Evolutionary conservation across 2,329 filamentous ascomycete species (phyloP).

Genomic region (Colletotrichum sp.): DNA sequence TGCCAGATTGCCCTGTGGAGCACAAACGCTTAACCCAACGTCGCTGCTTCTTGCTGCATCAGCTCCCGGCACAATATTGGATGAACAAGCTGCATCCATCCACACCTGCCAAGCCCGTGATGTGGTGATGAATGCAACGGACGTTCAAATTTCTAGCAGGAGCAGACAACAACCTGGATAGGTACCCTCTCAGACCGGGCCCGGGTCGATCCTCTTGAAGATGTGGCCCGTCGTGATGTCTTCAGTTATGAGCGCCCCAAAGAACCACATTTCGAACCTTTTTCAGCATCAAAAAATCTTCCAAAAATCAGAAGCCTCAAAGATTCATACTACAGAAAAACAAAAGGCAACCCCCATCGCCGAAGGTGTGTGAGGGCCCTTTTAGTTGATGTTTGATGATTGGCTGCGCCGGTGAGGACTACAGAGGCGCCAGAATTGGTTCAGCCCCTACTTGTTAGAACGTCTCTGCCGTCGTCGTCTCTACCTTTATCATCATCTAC

Average conservation of each 20-base stretch:
- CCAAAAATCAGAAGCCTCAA: background rate
- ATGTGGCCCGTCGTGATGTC: background rate
- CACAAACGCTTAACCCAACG: background rate
- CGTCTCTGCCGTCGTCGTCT: background rate
- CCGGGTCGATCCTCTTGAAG: background rate
- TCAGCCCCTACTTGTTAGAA: background rate
- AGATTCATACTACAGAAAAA: background rate
- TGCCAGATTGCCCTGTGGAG: background rate
- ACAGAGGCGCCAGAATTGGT: background rate
- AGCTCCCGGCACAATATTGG: background rate
- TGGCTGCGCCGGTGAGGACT: background rate
- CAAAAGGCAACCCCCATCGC: background rate
- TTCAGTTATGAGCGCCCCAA: background rate
- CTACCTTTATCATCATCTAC: no score
- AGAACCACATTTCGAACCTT: background rate
- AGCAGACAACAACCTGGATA: background rate
- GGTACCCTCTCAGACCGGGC: background rate
- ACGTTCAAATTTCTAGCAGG: rapidly evolving
- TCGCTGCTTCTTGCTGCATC: background rate
- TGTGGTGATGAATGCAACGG: background rate
- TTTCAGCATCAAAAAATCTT: background rate
- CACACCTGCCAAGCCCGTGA: background rate
- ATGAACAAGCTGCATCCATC: background rate
- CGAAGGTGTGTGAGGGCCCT: background rate
- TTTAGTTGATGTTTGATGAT: background rate